These are phyloP conservation scores for Coemansia sp. DNA, from an alignment of 192 early-diverging fungal species.

Conservation along the genomic window DNA sequence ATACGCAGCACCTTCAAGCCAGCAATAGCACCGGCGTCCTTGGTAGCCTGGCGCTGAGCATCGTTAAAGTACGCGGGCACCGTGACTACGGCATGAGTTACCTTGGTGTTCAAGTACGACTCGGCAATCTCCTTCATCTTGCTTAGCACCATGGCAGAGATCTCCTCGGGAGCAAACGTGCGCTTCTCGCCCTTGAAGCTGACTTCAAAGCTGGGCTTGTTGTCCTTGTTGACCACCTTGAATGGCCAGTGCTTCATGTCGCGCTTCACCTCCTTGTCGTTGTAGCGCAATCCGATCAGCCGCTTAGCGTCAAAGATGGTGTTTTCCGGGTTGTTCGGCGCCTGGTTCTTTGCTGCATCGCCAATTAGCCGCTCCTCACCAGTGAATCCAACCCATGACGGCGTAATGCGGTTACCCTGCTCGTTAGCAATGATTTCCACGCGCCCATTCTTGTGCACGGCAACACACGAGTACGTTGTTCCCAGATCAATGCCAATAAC, in stretches of 20 bases:
- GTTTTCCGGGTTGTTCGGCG: conserved; percentile 82
- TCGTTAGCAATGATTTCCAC: conserved; percentile 99
- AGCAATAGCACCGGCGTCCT: conserved; percentile 84
- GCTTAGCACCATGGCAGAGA: conserved; percentile 94
- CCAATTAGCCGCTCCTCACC: conserved; percentile 86
- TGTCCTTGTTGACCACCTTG: conserved; percentile 77
- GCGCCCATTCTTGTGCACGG: conserved; percentile 87
- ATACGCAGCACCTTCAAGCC: conserved; percentile 82
- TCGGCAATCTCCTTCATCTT: conserved; percentile 97
- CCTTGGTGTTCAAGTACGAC: conserved; percentile 78
- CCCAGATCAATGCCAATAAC: conserved; percentile 95
- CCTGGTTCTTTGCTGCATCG: conserved; percentile 95
- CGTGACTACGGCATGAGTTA: conserved; percentile 93
- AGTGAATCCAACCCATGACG: conserved; percentile 92
- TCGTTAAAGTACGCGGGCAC: conserved; percentile 98
- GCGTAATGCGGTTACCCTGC: conserved; percentile 92
- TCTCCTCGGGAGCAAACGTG: conserved; percentile 89
- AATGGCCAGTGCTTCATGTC: conserved; percentile 97
- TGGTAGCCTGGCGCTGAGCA: conserved; percentile 92
- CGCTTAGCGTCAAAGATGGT: conserved; percentile 94
- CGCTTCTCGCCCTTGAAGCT: conserved; percentile 82
- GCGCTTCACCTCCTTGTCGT: conserved; percentile 84
- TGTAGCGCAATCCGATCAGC: conserved; percentile 84
- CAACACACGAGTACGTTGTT: conserved; percentile 92
- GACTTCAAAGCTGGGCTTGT: conserved; percentile 82